Percentiles rank a stretch among this genome's conserved stretches.
Evolutionary conservation across 164 flowering plant species (phyloP).

Genomic region (Chimonanthus praecox): DNA sequence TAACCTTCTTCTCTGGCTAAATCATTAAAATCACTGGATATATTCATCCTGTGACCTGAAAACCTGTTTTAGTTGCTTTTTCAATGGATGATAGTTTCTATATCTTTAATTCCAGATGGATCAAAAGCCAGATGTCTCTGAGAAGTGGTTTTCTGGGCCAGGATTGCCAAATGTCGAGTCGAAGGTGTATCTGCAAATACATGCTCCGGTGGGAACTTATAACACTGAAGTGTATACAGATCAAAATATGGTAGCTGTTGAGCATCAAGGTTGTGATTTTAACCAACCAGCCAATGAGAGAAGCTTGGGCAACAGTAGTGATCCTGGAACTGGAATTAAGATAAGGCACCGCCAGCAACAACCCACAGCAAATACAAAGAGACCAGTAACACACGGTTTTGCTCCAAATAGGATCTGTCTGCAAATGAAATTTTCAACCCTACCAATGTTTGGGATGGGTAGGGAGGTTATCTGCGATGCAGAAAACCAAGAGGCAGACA

Average conservation of each 20-base stretch:
- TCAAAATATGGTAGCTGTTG: background rate
- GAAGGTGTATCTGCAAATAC: too few relatives aligned
- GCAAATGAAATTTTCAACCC: constrained; percentile 22
- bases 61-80: too few relatives aligned
- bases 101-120: background rate
- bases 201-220: background rate
- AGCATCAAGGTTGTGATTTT: background rate
- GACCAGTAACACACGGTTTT: constrained; percentile 29
- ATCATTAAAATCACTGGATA: too few relatives aligned
- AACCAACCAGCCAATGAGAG: constrained; percentile 6
- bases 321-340: constrained; percentile 25
- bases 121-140: background rate
- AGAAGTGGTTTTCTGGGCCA: background rate
- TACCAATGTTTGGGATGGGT: constrained; percentile 6
- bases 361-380: background rate
- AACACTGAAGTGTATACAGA: background rate
- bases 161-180: background rate
- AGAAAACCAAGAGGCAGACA: constrained; percentile 8
- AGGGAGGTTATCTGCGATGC: constrained; percentile 3
- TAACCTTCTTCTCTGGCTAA: too few relatives aligned
- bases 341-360: constrained; percentile 25
- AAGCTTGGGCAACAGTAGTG: constrained; percentile 5
- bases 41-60: too few relatives aligned
- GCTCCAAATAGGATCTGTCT: constrained; percentile 53
- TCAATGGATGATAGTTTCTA: too few relatives aligned